These are phyloP conservation scores for Paraconiothyrium sp. DNA, from an alignment of 2,329 filamentous ascomycete genomes.

Conservation along the genomic window DNA sequence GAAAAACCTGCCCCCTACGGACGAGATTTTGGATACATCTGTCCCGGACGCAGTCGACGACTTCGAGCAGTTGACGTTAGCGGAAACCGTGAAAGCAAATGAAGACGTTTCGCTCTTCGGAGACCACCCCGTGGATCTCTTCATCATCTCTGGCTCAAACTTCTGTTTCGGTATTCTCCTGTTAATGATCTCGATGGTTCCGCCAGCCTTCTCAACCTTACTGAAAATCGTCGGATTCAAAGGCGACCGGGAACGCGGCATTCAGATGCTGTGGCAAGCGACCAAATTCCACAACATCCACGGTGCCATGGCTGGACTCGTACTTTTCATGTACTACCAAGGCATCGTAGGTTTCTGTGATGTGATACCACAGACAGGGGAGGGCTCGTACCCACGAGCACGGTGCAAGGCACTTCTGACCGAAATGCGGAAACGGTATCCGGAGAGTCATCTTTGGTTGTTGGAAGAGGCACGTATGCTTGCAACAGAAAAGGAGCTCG, in stretches of 20 bases:
- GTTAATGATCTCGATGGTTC: slow-evolving; percentile 89
- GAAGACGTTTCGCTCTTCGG: slow-evolving; percentile 72
- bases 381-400: slow-evolving; percentile 72
- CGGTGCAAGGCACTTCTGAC: slow-evolving; percentile 73
- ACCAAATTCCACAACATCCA: slow-evolving; percentile 88
- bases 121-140: slow-evolving; percentile 78
- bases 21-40: slow-evolving; percentile 28
- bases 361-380: slow-evolving; percentile 74
- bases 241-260: slow-evolving; percentile 83
- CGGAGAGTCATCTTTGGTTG: slow-evolving; percentile 84
- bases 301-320: slow-evolving; percentile 85
- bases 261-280: slow-evolving; percentile 89
- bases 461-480: slow-evolving; percentile 86
- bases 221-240: slow-evolving; percentile 90
- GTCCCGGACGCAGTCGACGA: slow-evolving; percentile 39
- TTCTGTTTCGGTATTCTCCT: slow-evolving; percentile 90
- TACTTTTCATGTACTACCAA: slow-evolving; percentile 88
- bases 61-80: slow-evolving; percentile 42
- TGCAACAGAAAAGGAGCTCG: slow-evolving; percentile 72
- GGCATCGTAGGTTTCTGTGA: slow-evolving; percentile 86
- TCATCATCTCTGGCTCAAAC: slow-evolving; percentile 87
- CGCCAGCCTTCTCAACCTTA: slow-evolving; percentile 86
- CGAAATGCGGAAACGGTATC: slow-evolving; percentile 80
- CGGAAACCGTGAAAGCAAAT: slow-evolving; percentile 53
- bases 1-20: slow-evolving; percentile 30